Conservation (phyloP, 75 land plant genomes). For the Chamaecyparis obtusa region DNA sequence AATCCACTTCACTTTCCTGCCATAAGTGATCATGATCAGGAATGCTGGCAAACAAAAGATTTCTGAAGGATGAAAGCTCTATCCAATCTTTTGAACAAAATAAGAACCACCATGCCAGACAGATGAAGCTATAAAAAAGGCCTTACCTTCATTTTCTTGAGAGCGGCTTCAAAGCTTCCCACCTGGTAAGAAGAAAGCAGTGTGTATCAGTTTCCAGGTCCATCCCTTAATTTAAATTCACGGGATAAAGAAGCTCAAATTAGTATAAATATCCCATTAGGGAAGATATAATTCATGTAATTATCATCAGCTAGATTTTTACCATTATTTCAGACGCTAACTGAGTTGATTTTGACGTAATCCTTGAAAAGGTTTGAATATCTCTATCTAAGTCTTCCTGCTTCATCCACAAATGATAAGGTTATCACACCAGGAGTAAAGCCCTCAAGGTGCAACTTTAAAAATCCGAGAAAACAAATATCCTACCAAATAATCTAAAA, state of each 20-base stretch:
- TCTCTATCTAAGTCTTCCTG: slow-evolving; percentile 96
- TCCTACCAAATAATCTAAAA: background rate
- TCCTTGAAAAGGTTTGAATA: slow-evolving; percentile 50
- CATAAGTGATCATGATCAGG: background rate
- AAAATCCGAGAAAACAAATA: background rate
- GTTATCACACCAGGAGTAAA: background rate
- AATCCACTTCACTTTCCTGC: slow-evolving; percentile 81
- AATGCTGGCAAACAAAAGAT: background rate
- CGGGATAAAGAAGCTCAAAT: background rate
- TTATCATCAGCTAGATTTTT: background rate
- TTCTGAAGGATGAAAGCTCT: background rate
- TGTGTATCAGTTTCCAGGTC: background rate
- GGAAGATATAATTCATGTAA: slow-evolving; percentile 12
- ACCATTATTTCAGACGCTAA: background rate
- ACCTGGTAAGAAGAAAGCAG: slow-evolving; percentile 47
- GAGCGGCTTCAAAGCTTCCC: slow-evolving; percentile 91
- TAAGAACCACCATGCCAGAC: background rate
- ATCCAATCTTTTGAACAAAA: background rate
- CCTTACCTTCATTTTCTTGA: slow-evolving; percentile 90
- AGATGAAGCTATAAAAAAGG: background rate
- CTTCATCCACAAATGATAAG: background rate
- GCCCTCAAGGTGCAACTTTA: background rate
- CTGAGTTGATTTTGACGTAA: background rate
- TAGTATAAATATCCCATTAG: slow-evolving; percentile 22
- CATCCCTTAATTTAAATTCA: too few species aligned